Evolutionary conservation across 169 alveolate genomes (phyloP).

Genomic region (Babesia gibsoni): DNA sequence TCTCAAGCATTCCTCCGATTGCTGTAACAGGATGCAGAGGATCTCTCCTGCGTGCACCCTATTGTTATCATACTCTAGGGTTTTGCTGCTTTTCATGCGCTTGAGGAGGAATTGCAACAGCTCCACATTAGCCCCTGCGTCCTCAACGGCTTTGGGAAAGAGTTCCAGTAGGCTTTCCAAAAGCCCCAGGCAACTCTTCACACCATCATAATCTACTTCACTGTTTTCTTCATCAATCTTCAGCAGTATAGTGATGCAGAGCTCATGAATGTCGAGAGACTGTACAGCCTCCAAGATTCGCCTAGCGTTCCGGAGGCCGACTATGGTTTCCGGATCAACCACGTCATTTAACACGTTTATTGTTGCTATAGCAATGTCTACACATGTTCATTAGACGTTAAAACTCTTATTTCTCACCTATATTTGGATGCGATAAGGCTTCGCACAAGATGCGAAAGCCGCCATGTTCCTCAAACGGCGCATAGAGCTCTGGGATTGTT

Average conservation of each 20-base stretch:
- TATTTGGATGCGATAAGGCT: conserved; percentile 62
- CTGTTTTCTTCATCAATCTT: conserved; percentile 65
- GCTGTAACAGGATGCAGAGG: conserved; percentile 69
- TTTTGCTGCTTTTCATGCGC: conserved; percentile 51
- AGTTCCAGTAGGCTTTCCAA: conserved; percentile 64
- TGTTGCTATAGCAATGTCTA: conserved; percentile 67
- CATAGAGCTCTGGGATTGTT: conserved; percentile 59
- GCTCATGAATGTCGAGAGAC: conserved; percentile 6
- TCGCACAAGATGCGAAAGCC: conserved; percentile 56
- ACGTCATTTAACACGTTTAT: conserved; percentile 62
- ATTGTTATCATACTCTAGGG: conserved; percentile 61
- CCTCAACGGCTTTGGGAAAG: conserved; percentile 9
- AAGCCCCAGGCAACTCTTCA: conserved; percentile 52
- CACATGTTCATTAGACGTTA: not conserved
- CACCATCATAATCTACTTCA: conserved; percentile 71
- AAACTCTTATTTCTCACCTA: conserved; percentile 23
- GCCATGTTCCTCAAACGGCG: conserved; percentile 37
- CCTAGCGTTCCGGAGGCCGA: conserved; percentile 37
- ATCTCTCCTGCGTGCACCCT: conserved; percentile 72
- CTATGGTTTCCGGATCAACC: conserved; percentile 69
- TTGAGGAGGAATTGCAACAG: conserved; percentile 21
- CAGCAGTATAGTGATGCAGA: conserved; percentile 4
- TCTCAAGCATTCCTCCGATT: conserved; percentile 55
- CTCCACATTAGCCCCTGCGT: conserved; percentile 12
- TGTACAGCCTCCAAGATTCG: conserved; percentile 36